Evolutionary conservation across 306 rosid genomes (phyloP), one percentile per base, ranked within the genome.

Genomic region (Lathyrus oleraceus): DNA sequence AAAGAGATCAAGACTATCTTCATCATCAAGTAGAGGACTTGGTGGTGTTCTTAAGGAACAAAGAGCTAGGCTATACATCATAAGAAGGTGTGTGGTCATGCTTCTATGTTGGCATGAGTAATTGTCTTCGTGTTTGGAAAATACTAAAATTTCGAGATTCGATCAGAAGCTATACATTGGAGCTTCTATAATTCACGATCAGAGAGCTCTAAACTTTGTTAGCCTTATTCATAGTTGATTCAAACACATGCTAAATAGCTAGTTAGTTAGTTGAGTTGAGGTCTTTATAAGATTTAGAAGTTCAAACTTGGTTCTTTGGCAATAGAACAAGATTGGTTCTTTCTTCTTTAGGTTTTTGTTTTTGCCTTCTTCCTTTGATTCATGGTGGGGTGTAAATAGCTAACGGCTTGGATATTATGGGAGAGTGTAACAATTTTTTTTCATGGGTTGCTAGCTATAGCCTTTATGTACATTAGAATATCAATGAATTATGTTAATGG

Each of bases 81-180:
- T 93, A 27, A 90, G 97, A 80, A 85, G 98, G 71, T 93, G 98
- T 79, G 98, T 93, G 53, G 94, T 93, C 80, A 90, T 93, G 98
- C 98, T 93, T 32, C 97, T 93, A 43, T 93, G 98, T 47, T 93
- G 98, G 98, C 96, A 93, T 90, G 98, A 93, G 52, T 83, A 83
- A 21, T 8, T 40, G 12, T 10, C 77, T 13, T 7, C 16, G 54
- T 48, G 54, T 48, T 16, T 48, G 54, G 54, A 7, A 48, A 48
- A 48, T 10, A 48, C 30, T 10, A 20, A 10, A 53, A 20, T 53
- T 10, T 5, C 8, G n/a, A 28, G 15, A n/a, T n/a, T n/a, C n/a
- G 6, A 52, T 53, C 60, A 53, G 59, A 53, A 21, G 15, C 14
- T 53, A 53, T 32, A 53, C n/a, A 53, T 53, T 53, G 14, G 1